Base-by-base conservation (phyloP, 352 stramenopile species). In the Globisporangium polare region DNA sequence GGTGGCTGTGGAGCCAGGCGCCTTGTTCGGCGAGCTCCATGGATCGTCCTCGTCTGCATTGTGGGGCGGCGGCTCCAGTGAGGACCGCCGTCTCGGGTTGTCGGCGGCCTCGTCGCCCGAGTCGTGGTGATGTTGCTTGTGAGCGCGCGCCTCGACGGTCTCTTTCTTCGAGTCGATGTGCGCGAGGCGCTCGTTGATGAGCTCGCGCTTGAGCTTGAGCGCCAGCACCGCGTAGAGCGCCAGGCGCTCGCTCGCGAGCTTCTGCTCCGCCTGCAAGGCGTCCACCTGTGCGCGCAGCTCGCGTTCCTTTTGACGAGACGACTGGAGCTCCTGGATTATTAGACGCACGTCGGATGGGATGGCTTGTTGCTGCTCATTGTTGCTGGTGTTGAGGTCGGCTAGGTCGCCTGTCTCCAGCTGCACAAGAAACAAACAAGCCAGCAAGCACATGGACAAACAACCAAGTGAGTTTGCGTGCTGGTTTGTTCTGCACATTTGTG, bases 161-260 rank as follows among this genome's bases (percentile, higher is more conserved):
- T 90, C 78, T 56, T 84, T 86, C 61, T 86, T 88, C 10, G 78
- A 75, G 53, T 90, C 74, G 29, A 91, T 85, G 43, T 90, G 80
- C 9, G 82, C 82, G 31, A 92, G 68, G 53, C 82, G 77, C 66
- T 94, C 84, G 64, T 87, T 80, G 58, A 94, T 73, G 62, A 94
- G 73, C 37, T 90, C 78, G 45, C 80, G 78, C 62, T 88, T 89
- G 43, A 94, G 67, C 59, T 92, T 87, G 45, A 76, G 54, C 20
- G 80, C 67, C 0, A 92, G 50, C 24, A 77, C 78, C 53, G 69
- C 64, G 62, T 86, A 89, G 7, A 94, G 67, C 46, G 73, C 62
- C 15, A 90, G 22, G 0, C 80, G 73, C 56, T 90, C 73, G 33
- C 71, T 76, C 0, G 72, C 63, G 7, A 89, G 54, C 50, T 63